Evolutionary conservation across 768 basidiomycete genomes (phyloP).

Genomic region (Phlegmacium glaucopus): DNA sequence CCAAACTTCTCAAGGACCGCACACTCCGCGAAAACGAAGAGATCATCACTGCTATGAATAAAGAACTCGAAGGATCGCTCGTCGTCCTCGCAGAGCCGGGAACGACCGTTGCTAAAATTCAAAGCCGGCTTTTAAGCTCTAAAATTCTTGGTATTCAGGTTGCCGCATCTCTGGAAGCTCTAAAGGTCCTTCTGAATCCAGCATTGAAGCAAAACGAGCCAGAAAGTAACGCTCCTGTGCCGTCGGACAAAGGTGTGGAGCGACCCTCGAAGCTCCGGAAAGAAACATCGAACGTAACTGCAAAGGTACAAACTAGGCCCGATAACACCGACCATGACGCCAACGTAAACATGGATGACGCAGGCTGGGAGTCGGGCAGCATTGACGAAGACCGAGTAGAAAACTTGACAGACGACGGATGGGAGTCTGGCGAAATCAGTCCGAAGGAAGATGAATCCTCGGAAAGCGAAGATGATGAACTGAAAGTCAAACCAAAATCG

Average conservation of each 20-base stretch:
- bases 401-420: conserved; percentile 32
- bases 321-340: conserved; percentile 12
- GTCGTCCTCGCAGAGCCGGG: conserved; percentile 34
- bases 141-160: conserved; percentile 68
- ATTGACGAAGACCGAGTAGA: conserved; percentile 25
- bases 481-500: conserved; percentile 18
- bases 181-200: conserved; percentile 39
- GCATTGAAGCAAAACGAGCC: conserved; percentile 14
- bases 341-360: conserved; percentile 21
- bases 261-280: conserved; percentile 24
- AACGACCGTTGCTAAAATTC: conserved; percentile 53
- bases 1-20: conserved; percentile 74
- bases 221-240: neutral
- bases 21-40: conserved; percentile 47
- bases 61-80: conserved; percentile 38
- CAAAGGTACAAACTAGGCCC: neutral
- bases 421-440: conserved; percentile 49
- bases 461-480: conserved; percentile 29
- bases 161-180: conserved; percentile 42
- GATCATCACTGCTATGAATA: conserved; percentile 40
- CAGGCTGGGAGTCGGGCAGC: conserved; percentile 36
- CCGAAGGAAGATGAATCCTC: conserved; percentile 10
- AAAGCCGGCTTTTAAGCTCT: conserved; percentile 72
- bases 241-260: conserved; percentile 3
- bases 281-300: conserved; percentile 1